These are phyloP conservation scores for Solanum hybrid DNA, from an alignment of 305 asterid species.

Conservation along the genomic window DNA sequence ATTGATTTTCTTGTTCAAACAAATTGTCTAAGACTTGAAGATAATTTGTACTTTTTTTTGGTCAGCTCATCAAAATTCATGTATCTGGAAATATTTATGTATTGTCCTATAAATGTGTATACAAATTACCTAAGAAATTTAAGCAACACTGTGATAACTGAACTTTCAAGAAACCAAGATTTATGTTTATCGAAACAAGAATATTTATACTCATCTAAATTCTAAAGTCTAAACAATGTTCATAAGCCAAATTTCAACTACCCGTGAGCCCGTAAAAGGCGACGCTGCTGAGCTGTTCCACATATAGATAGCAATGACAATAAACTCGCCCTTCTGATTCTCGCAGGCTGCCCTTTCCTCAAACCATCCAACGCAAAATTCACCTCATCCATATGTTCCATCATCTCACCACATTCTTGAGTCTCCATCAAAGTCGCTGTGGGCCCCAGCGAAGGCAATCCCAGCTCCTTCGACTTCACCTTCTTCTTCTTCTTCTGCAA, in stretches of 20 bases:
- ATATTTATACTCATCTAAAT: neutral
- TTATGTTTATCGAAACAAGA: neutral
- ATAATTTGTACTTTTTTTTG: neutral
- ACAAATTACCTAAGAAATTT: neutral
- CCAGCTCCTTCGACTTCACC: slow-evolving; percentile 24
- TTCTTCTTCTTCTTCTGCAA: slow-evolving; percentile 41
- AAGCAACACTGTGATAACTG: neutral
- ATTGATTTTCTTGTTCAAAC: neutral
- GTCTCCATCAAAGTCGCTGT: slow-evolving; percentile 79
- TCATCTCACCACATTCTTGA: slow-evolving; percentile 86
- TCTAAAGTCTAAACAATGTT: neutral
- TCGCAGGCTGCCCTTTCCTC: slow-evolving; percentile 68
- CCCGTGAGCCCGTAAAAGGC: slow-evolving; percentile 74
- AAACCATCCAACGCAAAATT: slow-evolving; percentile 84
- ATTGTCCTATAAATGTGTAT: neutral
- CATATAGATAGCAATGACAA: slow-evolving; percentile 56
- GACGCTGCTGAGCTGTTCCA: slow-evolving; percentile 54
- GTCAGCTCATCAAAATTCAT: neutral
- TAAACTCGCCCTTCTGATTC: slow-evolving; percentile 65
- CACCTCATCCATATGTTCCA: slow-evolving; percentile 88
- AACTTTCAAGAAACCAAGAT: neutral
- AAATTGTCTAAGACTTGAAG: neutral
- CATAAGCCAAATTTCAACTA: slow-evolving; percentile 19
- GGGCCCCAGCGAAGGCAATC: slow-evolving; percentile 16
- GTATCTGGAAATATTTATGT: neutral